Evolutionary conservation across 306 rosid species (phyloP).

Genomic region (Prinsepia uniflora): DNA sequence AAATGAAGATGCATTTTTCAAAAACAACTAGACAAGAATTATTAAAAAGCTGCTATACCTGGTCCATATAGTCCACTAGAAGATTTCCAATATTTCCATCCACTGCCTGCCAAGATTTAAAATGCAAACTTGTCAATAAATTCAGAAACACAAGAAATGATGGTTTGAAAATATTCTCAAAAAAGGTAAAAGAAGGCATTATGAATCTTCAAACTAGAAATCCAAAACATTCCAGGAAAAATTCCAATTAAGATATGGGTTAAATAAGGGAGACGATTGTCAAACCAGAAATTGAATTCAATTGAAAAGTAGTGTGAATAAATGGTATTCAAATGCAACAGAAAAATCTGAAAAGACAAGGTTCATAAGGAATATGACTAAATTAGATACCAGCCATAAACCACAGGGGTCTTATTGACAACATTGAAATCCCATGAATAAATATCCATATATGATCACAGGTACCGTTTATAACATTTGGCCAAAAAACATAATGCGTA

Average conservation of each 20-base stretch:
- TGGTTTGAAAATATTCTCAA: too few relatives aligned
- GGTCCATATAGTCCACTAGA: slow-evolving; percentile 42
- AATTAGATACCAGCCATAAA: too few relatives aligned
- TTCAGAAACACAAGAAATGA: background rate
- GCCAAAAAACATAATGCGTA: background rate
- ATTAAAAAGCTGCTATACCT: slow-evolving; percentile 33
- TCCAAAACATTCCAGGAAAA: background rate
- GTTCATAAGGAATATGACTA: too few relatives aligned
- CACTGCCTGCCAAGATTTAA: slow-evolving; percentile 22
- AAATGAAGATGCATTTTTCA: slow-evolving; percentile 10
- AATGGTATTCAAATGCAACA: background rate
- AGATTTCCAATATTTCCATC: slow-evolving; percentile 46
- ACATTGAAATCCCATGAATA: too few relatives aligned
- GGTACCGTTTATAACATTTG: too few relatives aligned
- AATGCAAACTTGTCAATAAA: background rate
- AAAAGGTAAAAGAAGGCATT: background rate
- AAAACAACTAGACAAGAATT: slow-evolving; percentile 7
- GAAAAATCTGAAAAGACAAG: background rate
- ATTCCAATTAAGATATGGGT: background rate
- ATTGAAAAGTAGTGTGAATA: background rate
- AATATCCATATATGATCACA: too few relatives aligned
- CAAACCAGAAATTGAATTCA: background rate
- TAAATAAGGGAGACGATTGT: slow-evolving; percentile 1
- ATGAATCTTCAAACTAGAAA: background rate
- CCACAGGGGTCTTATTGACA: too few relatives aligned